Conservation (phyloP, 1,284 basidiomycete species). For the Vanrija sp. region DNA sequence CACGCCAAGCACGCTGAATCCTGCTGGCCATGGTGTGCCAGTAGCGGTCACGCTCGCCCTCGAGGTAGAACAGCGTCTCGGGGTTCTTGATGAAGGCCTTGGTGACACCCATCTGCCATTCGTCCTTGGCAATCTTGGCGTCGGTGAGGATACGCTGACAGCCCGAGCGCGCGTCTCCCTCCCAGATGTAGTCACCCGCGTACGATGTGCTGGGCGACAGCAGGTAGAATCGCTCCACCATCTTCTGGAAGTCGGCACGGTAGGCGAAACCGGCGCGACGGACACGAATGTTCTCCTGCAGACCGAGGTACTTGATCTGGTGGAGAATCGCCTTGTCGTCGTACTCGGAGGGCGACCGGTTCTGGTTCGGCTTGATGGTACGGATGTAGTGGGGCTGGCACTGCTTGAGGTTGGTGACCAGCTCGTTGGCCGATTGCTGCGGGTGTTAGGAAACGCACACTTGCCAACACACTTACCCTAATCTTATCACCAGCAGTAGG, state of each 20-base stretch:
- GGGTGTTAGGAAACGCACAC: slow-evolving; percentile 16
- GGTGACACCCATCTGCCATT: slow-evolving; percentile 99
- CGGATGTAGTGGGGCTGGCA: slow-evolving; percentile 98
- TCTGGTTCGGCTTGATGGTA: slow-evolving; percentile 99
- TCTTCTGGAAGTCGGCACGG: slow-evolving; percentile 82
- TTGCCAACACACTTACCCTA: slow-evolving; percentile 56
- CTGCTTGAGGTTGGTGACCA: slow-evolving; percentile 94
- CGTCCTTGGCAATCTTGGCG: slow-evolving; percentile 90
- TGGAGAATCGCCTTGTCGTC: slow-evolving; percentile 92
- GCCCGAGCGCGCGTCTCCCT: slow-evolving; percentile 82
- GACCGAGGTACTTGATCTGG: slow-evolving; percentile 98
- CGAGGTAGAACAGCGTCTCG: slow-evolving; percentile 97
- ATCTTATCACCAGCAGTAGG: slow-evolving; percentile 98
- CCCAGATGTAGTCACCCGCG: slow-evolving; percentile 98
- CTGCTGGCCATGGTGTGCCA: slow-evolving; percentile 99
- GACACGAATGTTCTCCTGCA: slow-evolving; percentile 98
- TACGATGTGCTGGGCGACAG: slow-evolving; percentile 93
- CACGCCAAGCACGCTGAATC: slow-evolving; percentile 94
- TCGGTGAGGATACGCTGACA: slow-evolving; percentile 91
- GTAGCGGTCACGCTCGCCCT: slow-evolving; percentile 97
- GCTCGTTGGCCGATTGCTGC: slow-evolving; percentile 79
- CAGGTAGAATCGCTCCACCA: slow-evolving; percentile 97
- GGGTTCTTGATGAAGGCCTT: slow-evolving; percentile 99
- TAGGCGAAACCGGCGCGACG: slow-evolving; percentile 97
- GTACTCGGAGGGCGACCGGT: slow-evolving; percentile 87